Percentiles rank a stretch among this genome's conserved stretches.
These are phyloP conservation scores for Zelonia costaricensis DNA, from an alignment of 208 protist genomes.

Conservation along the genomic window DNA sequence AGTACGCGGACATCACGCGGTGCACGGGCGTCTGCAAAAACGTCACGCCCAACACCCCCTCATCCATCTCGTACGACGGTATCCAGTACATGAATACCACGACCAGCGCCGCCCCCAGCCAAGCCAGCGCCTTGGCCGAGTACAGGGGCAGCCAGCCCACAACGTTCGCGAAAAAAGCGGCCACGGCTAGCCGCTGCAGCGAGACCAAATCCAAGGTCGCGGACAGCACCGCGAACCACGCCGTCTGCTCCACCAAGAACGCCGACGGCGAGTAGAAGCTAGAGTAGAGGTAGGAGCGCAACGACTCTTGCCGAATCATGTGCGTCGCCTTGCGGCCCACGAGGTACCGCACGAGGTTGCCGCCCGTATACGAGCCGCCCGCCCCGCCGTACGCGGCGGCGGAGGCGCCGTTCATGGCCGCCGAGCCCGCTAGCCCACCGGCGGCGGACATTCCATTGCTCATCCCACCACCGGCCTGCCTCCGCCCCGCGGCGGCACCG, in stretches of 20 bases:
- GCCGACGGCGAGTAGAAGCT: conserved; percentile 37
- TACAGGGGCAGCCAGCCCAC: conserved; percentile 27
- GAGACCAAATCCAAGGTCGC: conserved; percentile 12
- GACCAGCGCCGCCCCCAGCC: conserved; percentile 8
- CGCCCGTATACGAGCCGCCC: conserved; percentile 4
- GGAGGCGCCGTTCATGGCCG: neutral
- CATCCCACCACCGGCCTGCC: neutral
- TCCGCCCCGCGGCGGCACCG: neutral
- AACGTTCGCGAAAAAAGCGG: conserved; percentile 18
- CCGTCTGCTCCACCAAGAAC: conserved; percentile 37
- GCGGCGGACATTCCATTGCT: neutral
- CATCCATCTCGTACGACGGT: conserved; percentile 23
- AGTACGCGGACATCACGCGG: conserved; percentile 30
- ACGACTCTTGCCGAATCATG: conserved; percentile 20
- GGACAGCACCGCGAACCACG: conserved; percentile 28
- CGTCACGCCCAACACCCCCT: conserved; percentile 11
- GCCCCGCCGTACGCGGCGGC: neutral
- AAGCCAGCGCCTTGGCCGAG: conserved; percentile 10
- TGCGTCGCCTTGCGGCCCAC: conserved; percentile 11
- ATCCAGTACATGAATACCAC: conserved; percentile 26
- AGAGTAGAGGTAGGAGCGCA: conserved; percentile 26
- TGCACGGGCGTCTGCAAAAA: conserved; percentile 5
- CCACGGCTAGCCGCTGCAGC: conserved; percentile 34
- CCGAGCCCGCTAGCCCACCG: neutral
- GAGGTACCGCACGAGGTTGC: conserved; percentile 22